phyloP scores from a whole-genome alignment of 2,329 filamentous ascomycete genomes.

The Cryphonectria nitschkei region DNA sequence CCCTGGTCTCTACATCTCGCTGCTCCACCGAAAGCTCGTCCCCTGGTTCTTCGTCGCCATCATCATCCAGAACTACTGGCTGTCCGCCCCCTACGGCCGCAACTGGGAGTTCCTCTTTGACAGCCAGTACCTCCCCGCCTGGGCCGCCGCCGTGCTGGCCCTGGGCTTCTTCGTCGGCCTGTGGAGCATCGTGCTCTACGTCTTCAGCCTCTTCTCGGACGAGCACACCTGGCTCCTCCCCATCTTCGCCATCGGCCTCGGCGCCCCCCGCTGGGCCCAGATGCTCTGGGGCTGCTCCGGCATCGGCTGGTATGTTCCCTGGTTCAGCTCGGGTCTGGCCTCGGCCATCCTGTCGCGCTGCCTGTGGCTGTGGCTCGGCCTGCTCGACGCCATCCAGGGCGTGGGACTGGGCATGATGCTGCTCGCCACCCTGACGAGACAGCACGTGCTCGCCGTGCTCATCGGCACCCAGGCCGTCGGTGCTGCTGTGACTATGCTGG shows the following conservation, averaged over 20 bases:
- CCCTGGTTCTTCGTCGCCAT: constrained; percentile 71
- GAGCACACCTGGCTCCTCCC: constrained; percentile 70
- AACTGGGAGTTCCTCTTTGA: constrained; percentile 69
- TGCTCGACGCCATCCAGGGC: constrained; percentile 67
- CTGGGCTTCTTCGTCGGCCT: constrained; percentile 57
- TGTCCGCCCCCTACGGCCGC: constrained; percentile 67
- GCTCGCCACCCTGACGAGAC: constrained; percentile 65
- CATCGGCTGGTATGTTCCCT: constrained; percentile 65
- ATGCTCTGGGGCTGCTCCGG: constrained; percentile 68
- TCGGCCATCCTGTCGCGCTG: constrained; percentile 60
- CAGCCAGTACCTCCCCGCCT: constrained; percentile 58
- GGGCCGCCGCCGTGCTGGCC: constrained; percentile 61
- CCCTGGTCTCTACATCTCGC: constrained; percentile 66
- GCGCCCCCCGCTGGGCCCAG: constrained; percentile 68
- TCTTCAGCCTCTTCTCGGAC: constrained; percentile 58
- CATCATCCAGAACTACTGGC: constrained; percentile 69
- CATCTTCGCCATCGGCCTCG: constrained; percentile 68
- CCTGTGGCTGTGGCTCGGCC: constrained; percentile 70
- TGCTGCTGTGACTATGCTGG: constrained; percentile 61
- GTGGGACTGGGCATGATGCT: constrained; percentile 71
- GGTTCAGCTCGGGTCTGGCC: constrained; percentile 57
- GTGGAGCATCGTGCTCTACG: constrained; percentile 57
- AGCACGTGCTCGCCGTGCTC: constrained; percentile 67
- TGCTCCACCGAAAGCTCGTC: constrained; percentile 66
- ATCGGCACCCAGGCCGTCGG: constrained; percentile 65